Base-by-base conservation (phyloP, 2,329 filamentous ascomycete species). In the Cladosporium sp. region DNA sequence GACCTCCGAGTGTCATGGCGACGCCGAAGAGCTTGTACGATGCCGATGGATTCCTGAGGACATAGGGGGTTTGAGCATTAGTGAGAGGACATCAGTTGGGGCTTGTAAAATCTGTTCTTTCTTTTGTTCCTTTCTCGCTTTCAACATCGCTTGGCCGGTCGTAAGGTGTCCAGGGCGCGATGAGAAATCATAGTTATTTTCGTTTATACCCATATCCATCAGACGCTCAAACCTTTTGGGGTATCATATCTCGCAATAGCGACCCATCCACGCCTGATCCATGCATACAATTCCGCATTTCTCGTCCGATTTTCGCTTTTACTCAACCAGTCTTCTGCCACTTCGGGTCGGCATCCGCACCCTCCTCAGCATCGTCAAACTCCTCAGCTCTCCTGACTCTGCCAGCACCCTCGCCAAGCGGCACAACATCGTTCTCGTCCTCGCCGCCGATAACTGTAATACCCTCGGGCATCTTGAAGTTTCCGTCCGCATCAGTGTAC, bases 401-500 rank as follows among this genome's bases (percentile, higher is more conserved):
- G 47, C 78, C 69, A 32, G 74, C 71, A 54, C 77, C 72, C 63
- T 71, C 61, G 52, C 76, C 71, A 64, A 76, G 21, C 76, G 78
- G 55, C 75, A 74, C 18, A 12, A 59, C 24, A 69, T 21, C 63
- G 26, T 75, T 75, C 1, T 73, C 83, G 57, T 80, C 82, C 26
- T 75, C 81, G 24, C 77, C 86, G 69, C 88, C 88, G 59, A 86
- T 82, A 52, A 85, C 83, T 66, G 85, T 83, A 30, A 88, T 88
- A 1, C 87, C 88, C 10, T 89, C 88, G 65, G 88, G 88, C 54
- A 89, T 89, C 24, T 90, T 90, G 86, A 90, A 94, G 74, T 94
- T 93, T 2, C 92, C 92, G 10, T 93, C 85, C 68, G 86, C 88
- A 72, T 95, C 91, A 78, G 95, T 91, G 74, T 88, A 96, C 71